phyloP scores from a whole-genome alignment of 192 early-diverging fungal species.

The Physocladia obscura region DNA sequence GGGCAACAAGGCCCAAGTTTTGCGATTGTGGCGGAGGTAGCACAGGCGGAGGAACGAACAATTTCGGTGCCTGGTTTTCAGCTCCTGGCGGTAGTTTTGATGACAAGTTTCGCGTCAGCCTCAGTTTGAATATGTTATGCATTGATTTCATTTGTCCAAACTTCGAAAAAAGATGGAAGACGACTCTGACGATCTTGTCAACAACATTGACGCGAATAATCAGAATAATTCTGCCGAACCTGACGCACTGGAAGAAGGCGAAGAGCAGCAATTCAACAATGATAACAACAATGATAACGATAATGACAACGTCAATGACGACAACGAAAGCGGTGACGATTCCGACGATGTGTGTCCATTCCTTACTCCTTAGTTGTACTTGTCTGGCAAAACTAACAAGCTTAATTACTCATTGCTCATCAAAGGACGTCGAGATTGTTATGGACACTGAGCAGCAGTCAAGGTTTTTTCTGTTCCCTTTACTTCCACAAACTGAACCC shows the following conservation, averaged over 20 bases:
- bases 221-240: conserved; percentile 5
- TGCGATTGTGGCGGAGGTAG: neutral
- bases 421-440: conserved; percentile 71
- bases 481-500: neutral
- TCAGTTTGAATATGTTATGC: too few species aligned
- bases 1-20: conserved; percentile 18
- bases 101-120: too few species aligned
- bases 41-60: neutral
- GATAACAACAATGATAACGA: conserved; percentile 48
- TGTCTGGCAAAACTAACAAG: conserved; percentile 5
- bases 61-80: neutral
- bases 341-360: neutral
- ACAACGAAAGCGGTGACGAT: neutral
- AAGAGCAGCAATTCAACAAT: conserved; percentile 32
- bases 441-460: conserved; percentile 55
- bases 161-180: conserved; percentile 10
- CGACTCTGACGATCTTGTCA: conserved; percentile 2
- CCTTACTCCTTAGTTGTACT: neutral
- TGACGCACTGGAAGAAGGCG: conserved; percentile 53
- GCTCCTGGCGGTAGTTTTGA: neutral
- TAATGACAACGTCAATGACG: conserved; percentile 57
- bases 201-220: neutral
- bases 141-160: too few species aligned
- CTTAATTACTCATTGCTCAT: neutral
- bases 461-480: conserved; percentile 1